Base-by-base conservation (phyloP, 306 rosid species). In the Vicia faba region DNA sequence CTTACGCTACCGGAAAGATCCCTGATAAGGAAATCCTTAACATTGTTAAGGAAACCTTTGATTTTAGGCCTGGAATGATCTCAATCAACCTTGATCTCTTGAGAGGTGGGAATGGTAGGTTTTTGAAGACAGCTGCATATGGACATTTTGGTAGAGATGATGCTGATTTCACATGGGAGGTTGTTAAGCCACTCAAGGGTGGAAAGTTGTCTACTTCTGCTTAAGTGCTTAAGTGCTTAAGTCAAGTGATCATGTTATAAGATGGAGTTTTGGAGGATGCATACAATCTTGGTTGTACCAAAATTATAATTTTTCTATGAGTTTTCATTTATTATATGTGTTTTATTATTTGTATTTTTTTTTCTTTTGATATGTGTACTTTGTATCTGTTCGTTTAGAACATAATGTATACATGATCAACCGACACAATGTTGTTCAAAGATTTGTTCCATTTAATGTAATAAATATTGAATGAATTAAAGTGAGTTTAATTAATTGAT, bases 141-240 rank as follows among this genome's bases (percentile, higher is more conserved):
- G 84, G 84, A 53, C 84, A 80, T 50, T 80, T 80, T 49, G 84
- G 84, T 2, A 75, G 84, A 56, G 81, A 80, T 71, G 84, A 75
- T 61, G 0, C 81, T 15, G 88, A 84, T 58, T 84, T 84, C 71
- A 81, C 85, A 48, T 84, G 88, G 88, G 88, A 84, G 59, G 85
- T 72, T 15, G 85, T 84, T 45, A 84, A 78, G 85, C 85, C 88
- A 8, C 88, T 84, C 23, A 81, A 84, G 53, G 70, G 79, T 74
- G 85, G 75, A 3, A 84, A 84, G 66, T 63, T 74, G 10, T 25
- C 84, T 57, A 77, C 87, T 33, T 7, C 38, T 29, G 35, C 35
- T 1, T 7, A 33, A 33, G 38, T 68, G 83, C 91, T 5, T 5
- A 31, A 31, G 36, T 68, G 84, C 91, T 31, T 88, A 69, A 83